These are phyloP conservation scores for Paraleonurus japonicus DNA, from an alignment of 257 asterid species.

Conservation along the genomic window DNA sequence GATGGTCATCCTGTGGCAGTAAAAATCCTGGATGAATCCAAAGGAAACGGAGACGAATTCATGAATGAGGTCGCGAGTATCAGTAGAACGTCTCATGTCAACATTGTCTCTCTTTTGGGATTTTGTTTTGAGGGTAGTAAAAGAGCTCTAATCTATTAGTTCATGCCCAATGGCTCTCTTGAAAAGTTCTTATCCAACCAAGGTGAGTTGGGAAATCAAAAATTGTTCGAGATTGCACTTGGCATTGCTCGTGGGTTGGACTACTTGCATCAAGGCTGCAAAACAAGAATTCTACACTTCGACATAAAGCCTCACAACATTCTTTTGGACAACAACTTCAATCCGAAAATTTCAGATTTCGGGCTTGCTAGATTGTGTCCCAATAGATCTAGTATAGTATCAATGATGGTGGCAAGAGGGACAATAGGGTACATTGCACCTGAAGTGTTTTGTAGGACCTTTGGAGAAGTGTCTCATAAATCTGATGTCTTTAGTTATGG, in stretches of 20 bases:
- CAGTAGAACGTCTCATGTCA: constrained; percentile 42
- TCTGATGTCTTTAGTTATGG: no score
- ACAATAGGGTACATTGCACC: no score
- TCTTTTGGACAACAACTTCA: constrained; percentile 30
- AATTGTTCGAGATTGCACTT: constrained; percentile 22
- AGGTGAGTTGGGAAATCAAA: constrained; percentile 13
- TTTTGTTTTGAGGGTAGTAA: constrained; percentile 35
- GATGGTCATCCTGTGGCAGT: constrained; percentile 36
- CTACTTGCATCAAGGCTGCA: constrained; percentile 38
- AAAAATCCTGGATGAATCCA: constrained; percentile 27
- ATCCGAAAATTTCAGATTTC: constrained; percentile 41
- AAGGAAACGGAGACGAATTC: constrained; percentile 33
- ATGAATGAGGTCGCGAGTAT: constrained; percentile 42
- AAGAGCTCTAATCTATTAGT: constrained; percentile 37
- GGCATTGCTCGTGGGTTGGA: constrained; percentile 46
- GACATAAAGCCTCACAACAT: constrained; percentile 47
- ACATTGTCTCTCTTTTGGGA: constrained; percentile 33
- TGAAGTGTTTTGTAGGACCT: no score
- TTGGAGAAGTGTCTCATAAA: no score
- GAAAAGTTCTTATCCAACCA: constrained; percentile 27
- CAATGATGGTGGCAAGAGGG: no score
- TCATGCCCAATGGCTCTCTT: constrained; percentile 44
- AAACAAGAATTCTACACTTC: constrained; percentile 30
- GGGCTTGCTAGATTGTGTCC: constrained; percentile 43
- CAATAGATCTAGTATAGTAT: no score